These are phyloP conservation scores for Pisolithus microcarpus DNA, from an alignment of 768 basidiomycete genomes.

Conservation along the genomic window DNA sequence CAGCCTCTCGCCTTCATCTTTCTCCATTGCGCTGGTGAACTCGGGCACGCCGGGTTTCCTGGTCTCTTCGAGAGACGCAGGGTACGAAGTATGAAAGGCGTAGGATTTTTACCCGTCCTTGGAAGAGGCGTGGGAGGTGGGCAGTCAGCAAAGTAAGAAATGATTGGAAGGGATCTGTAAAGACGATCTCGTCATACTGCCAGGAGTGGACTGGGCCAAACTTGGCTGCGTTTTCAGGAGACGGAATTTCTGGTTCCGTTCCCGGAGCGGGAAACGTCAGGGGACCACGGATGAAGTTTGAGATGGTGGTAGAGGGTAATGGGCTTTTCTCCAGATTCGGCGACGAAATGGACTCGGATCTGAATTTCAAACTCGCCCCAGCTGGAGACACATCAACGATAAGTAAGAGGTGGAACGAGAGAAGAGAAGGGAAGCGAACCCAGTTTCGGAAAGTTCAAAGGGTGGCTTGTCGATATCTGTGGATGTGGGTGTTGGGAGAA, in stretches of 20 bases:
- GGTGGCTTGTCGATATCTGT: slow-evolving; percentile 88
- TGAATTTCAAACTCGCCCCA: slow-evolving; percentile 99
- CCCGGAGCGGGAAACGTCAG: slow-evolving; percentile 24
- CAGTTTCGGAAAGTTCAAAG: slow-evolving; percentile 93
- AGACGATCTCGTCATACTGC: slow-evolving; percentile 99
- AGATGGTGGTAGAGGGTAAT: slow-evolving; percentile 86
- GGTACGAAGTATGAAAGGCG: slow-evolving; percentile 65
- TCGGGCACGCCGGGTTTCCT: slow-evolving; percentile 66
- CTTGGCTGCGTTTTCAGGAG: slow-evolving; percentile 59
- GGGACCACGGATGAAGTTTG: slow-evolving; percentile 89
- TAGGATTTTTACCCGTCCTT: slow-evolving; percentile 45
- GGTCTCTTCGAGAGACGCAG: slow-evolving; percentile 54
- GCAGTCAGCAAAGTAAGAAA: slow-evolving; percentile 76
- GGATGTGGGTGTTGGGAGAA: neutral
- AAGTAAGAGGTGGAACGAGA: neutral
- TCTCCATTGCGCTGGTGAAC: slow-evolving; percentile 80
- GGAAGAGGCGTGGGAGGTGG: slow-evolving; percentile 82
- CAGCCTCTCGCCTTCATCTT: slow-evolving; percentile 73
- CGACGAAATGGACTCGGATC: slow-evolving; percentile 83
- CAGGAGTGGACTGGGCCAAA: slow-evolving; percentile 85
- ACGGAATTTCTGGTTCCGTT: slow-evolving; percentile 57
- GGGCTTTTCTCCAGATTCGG: slow-evolving; percentile 88
- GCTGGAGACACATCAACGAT: slow-evolving; percentile 27
- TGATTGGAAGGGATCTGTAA: slow-evolving; percentile 84
- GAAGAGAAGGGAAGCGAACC: slow-evolving; percentile 37